Base-by-base conservation (phyloP, 345 rosid species). In the Rhodomyrtus tomentosa region DNA sequence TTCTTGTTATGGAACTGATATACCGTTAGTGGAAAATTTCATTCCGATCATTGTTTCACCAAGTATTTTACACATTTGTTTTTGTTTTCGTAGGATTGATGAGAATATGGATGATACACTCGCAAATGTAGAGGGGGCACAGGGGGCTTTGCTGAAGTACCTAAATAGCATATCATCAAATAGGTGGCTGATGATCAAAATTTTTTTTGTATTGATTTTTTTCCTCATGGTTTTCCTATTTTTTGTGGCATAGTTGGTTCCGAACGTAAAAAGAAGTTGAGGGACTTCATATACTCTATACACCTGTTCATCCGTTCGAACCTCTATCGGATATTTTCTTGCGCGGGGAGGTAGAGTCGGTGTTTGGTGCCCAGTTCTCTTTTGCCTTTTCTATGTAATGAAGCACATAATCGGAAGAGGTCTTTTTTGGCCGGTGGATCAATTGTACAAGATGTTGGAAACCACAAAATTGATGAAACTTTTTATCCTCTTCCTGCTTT, bases 161-260 rank as follows among this genome's bases (percentile, higher is more conserved):
- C 87, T 90, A 9, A 89, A 87, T 87, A 86, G 91, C 83, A 89
- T 90, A 85, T 90, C 90, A 20, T 88, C 90, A 53, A 90, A 90
- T 81, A 83, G 89, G 85, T 90, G 90, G 92, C 82, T 90, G 27
- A 90, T 90, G 92, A 90, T 89, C 85, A 90, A 90, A 84, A 89
- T 90, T 86, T 89, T 90, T 84, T 89, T 90, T 82, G 89, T 90
- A 58, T 81, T 90, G 84, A 87, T 90, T 53, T 88, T 86, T 58
- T 90, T 90, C 86, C 91, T 90, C 82, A 90, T 90, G 91, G 84
- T 90, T 81, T 90, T 90, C 89, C 82, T 90, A 85, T 89, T 90
- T 68, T 90, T 90, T 82, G 92, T 90, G 87, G 92, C 91, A 38
- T 90, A 89, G 88, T 84, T 42, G 42, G 54, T 45, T 51, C 84